Evolutionary conservation across 345 rosid species (phyloP).

Genomic region (Conringia planisiliqua): DNA sequence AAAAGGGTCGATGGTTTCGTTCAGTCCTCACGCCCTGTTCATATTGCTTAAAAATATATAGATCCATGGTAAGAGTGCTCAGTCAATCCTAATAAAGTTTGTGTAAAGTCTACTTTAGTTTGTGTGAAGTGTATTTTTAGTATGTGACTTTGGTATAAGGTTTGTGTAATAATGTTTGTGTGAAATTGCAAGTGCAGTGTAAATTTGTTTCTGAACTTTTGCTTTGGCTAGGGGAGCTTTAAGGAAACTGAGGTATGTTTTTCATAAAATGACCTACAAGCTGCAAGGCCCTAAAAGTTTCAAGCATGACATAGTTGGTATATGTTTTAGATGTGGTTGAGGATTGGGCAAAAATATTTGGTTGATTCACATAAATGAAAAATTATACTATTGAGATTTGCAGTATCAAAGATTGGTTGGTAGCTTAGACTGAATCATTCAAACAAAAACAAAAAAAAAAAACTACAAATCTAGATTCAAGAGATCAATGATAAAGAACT

Average conservation of each 20-base stretch:
- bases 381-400: no score
- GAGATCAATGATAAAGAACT: slow-evolving; percentile 11
- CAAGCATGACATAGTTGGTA: background rate
- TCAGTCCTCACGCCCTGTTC: slow-evolving; percentile 44
- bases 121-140: background rate
- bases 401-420: background rate
- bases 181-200: background rate
- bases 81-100: slow-evolving; percentile 4
- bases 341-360: background rate
- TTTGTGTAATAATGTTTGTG: background rate
- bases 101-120: background rate
- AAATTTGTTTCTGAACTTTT: background rate
- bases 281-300: background rate
- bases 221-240: background rate
- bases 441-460: background rate
- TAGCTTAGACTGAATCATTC: background rate
- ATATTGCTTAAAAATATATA: background rate
- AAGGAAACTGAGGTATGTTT: background rate
- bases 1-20: slow-evolving; percentile 65
- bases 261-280: background rate
- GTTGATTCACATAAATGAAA: no score
- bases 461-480: background rate
- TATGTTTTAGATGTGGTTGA: background rate
- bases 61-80: background rate
- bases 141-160: slow-evolving; percentile 2